Conservation (phyloP, 2,329 filamentous ascomycete species). For the Cladobotryum mycophilum region DNA sequence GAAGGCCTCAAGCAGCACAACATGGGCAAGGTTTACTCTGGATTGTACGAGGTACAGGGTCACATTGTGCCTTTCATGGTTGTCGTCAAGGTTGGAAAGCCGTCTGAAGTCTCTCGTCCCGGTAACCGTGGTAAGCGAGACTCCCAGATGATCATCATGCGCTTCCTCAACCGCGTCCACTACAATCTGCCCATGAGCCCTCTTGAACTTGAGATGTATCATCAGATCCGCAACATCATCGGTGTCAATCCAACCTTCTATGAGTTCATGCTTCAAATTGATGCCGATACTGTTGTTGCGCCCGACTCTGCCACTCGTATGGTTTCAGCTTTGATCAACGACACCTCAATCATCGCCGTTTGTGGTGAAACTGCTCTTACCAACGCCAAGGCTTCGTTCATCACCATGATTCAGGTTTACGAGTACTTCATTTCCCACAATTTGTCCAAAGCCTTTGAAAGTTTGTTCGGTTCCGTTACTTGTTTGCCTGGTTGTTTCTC, state of each 20-base stretch:
- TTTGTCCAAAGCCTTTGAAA: conserved; percentile 92
- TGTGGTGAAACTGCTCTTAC: conserved; percentile 92
- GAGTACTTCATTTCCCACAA: conserved; percentile 99
- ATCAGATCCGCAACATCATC: conserved; percentile 97
- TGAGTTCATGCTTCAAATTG: conserved; percentile 93
- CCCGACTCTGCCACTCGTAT: conserved; percentile 86
- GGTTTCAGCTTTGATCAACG: conserved; percentile 82
- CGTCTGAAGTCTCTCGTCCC: conserved; percentile 88
- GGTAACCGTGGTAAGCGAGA: conserved; percentile 99
- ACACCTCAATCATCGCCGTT: conserved; percentile 86
- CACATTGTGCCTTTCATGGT: conserved; percentile 98
- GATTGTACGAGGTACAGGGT: conserved; percentile 93
- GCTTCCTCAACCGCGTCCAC: conserved; percentile 97
- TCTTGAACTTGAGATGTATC: conserved; percentile 94
- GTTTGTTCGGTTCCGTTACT: conserved; percentile 92
- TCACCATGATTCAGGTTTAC: conserved; percentile 99
- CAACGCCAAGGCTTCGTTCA: conserved; percentile 86
- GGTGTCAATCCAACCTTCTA: conserved; percentile 98
- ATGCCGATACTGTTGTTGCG: conserved; percentile 92
- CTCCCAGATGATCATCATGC: conserved; percentile 97
- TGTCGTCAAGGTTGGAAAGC: conserved; percentile 94
- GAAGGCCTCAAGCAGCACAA: conserved; percentile 98
- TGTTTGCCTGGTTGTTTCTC: conserved; percentile 98
- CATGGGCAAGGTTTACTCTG: conserved; percentile 98
- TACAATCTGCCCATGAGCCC: conserved; percentile 97